phyloP scores from a whole-genome alignment of 805 yeast species.

The Cephaloascus albidus region DNA sequence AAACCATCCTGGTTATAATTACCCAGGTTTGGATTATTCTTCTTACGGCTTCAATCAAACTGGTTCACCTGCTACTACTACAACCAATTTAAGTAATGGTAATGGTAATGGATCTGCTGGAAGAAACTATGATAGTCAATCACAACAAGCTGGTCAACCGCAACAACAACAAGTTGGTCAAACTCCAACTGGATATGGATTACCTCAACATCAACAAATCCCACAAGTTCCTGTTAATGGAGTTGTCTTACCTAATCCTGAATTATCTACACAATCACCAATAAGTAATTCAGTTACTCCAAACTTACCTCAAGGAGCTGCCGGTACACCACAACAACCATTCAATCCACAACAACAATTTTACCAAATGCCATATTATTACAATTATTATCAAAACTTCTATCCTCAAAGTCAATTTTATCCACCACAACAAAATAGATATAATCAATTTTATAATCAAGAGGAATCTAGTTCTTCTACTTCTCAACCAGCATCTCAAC shows the following conservation, averaged over 20 bases:
- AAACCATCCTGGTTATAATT: slow-evolving; percentile 27
- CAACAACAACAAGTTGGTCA: background rate
- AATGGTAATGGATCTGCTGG: slow-evolving; percentile 5
- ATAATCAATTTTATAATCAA: too few species aligned
- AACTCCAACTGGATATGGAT: too few species aligned
- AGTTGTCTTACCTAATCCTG: slow-evolving; percentile 1
- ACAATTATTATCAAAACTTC: slow-evolving; percentile 1
- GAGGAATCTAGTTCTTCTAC: too few species aligned
- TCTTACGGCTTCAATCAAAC: slow-evolving; percentile 24
- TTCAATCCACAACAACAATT: slow-evolving; percentile 11
- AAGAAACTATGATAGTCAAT: slow-evolving; percentile 10
- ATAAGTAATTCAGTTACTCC: slow-evolving; percentile 9
- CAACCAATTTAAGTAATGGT: slow-evolving; percentile 11
- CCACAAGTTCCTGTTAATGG: slow-evolving; percentile 8
- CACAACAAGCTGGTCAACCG: background rate
- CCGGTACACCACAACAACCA: slow-evolving; percentile 10
- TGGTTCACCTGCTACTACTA: slow-evolving; percentile 17
- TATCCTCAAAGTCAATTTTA: background rate
- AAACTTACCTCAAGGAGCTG: slow-evolving; percentile 10
- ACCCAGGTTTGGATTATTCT: slow-evolving; percentile 34
- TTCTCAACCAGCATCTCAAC: background rate
- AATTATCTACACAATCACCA: slow-evolving; percentile 12
- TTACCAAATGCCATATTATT: slow-evolving; percentile 12
- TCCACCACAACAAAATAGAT: background rate
- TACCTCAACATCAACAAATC: too few species aligned